Evolutionary conservation across 495 filamentous ascomycete species (phyloP), one percentile per base, ranked within the genome.

Genomic region (Penicillium alfredii): DNA sequence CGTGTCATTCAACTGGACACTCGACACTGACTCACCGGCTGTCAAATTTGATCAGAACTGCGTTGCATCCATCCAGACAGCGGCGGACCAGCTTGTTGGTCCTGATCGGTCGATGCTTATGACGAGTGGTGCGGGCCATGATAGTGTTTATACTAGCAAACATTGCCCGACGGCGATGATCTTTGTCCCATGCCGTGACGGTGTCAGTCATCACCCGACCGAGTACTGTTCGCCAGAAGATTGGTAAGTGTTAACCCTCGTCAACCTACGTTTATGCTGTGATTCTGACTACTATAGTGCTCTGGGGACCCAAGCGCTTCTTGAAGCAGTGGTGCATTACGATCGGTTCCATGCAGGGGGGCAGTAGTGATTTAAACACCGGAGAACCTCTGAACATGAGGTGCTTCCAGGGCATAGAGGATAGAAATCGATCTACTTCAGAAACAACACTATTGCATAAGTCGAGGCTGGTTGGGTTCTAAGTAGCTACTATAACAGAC

Each of bases 11-110:
- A 38, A 55, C 20, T 80, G 76, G 68, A 64, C 53, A 8, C 46
- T 73, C 13, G 77, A 82, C 45, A 77, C 70, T 15, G 66, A 74
- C 36, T 83, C 77, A 2, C 62, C 73, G 3, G 81, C 83, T 0
- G 72, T 73, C 6, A 56, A 70, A 25, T 87, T 89, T 48, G 72
- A 88, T 45, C 43, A 61, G 9, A 66, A 74, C 49, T 86, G 82
- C 49, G 73, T 85, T 11, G 40, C 53, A 4, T 76, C 72, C 12
- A 77, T 87, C 8, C 60, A 68, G 36, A 59, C 59, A 3, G 74
- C 78, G 2, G 79, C 80, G 2, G 72, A 66, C 2, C 41, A 57
- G 4, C 56, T 75, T 33, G 63, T 62, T 10, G 65, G 59, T 1
- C 39, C 61, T 0, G 49, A 64, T 0, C 30, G 57, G 14, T 58